These are phyloP conservation scores for Boletus tylopilopsis DNA, from an alignment of 768 basidiomycete species.

Conservation along the genomic window DNA sequence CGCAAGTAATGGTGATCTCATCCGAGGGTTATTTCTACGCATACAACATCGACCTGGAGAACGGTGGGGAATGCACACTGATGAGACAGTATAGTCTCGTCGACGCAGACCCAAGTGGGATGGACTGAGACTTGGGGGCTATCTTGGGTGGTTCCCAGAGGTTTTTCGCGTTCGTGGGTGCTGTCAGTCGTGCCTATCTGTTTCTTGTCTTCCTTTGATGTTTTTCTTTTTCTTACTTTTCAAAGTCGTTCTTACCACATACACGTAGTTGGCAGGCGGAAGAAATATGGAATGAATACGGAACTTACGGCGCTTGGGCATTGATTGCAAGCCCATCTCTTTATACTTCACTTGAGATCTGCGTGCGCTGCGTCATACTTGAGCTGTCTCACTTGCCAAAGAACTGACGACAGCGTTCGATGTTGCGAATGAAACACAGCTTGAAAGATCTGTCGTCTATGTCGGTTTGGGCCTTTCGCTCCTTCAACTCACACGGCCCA, in stretches of 20 bases:
- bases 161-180: background rate
- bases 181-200: background rate
- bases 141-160: background rate
- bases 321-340: too few species aligned
- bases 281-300: background rate
- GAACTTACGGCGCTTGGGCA: too few species aligned
- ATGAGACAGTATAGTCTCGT: constrained; percentile 83
- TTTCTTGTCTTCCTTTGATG: background rate
- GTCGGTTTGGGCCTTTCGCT: too few species aligned
- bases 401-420: too few species aligned
- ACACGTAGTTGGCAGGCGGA: background rate
- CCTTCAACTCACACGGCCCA: too few species aligned
- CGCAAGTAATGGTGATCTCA: constrained; percentile 96
- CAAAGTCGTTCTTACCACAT: background rate
- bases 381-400: too few species aligned
- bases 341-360: too few species aligned
- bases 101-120: constrained; percentile 25
- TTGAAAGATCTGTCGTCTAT: too few species aligned
- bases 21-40: constrained; percentile 95
- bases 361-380: too few species aligned
- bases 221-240: background rate
- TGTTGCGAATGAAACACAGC: too few species aligned
- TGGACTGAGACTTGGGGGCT: constrained; percentile 14
- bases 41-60: constrained; percentile 94
- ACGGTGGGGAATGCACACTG: constrained; percentile 90